Evolutionary conservation across 2,329 filamentous ascomycete species (phyloP).

Genomic region (Aspergillus tanneri): DNA sequence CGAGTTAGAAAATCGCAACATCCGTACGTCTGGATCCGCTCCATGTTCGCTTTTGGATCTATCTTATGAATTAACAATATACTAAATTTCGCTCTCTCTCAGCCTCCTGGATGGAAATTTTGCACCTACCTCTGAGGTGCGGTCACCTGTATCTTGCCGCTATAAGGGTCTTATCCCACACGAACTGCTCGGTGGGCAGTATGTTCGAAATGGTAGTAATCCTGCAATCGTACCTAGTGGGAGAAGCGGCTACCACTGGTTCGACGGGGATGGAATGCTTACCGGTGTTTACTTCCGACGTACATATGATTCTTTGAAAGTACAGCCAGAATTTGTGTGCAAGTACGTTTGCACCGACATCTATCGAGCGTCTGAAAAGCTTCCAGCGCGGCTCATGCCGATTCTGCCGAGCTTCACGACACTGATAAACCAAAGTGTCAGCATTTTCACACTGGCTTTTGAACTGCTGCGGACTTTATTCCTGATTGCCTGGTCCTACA

Average conservation of each 20-base stretch:
- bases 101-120: constrained; percentile 68
- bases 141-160: constrained; percentile 54
- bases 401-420: constrained; percentile 65
- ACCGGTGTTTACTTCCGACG: constrained; percentile 61
- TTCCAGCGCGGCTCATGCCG: constrained; percentile 52
- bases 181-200: constrained; percentile 68
- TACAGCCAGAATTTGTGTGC: constrained; percentile 66
- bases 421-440: not conserved
- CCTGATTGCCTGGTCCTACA: constrained; percentile 60
- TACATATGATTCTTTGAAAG: constrained; percentile 39
- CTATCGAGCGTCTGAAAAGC: constrained; percentile 56
- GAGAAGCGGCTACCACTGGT: constrained; percentile 67
- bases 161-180: constrained; percentile 60
- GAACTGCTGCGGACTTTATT: constrained; percentile 2
- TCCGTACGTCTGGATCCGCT: too few species aligned
- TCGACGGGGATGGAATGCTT: constrained; percentile 74
- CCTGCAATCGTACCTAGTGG: constrained; percentile 63
- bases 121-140: constrained; percentile 59
- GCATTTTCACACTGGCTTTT: not conserved
- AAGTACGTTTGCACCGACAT: constrained; percentile 68
- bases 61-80: not conserved
- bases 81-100: not conserved
- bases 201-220: constrained; percentile 71
- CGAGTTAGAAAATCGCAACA: too few species aligned
- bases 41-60: too few species aligned